Percentiles rank a stretch among this genome's conserved stretches.
Conservation (phyloP, 129 eudicot species). For the Helianthus tuberosus region DNA sequence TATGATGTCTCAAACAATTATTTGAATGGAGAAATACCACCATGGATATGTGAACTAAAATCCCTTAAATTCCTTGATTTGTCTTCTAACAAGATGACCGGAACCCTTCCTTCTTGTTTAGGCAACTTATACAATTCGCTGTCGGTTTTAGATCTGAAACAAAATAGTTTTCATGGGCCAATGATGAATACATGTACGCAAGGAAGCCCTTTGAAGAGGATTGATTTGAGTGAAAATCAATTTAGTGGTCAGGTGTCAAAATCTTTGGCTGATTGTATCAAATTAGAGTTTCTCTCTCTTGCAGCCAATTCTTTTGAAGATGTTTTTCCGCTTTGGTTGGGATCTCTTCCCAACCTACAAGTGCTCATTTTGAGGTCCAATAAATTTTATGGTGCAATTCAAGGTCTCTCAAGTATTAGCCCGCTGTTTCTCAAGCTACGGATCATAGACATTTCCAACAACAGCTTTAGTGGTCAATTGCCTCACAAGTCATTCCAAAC, state of each 20-base stretch:
- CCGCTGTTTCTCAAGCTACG: constrained; percentile 8
- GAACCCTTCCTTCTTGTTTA: constrained; percentile 26
- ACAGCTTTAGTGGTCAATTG: constrained; percentile 19
- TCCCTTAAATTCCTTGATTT: constrained; percentile 6
- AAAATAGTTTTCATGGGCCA: constrained; percentile 2
- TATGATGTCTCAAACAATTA: constrained; percentile 12
- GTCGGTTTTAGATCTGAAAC: background rate
- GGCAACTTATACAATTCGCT: constrained; percentile 11
- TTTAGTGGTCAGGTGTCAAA: background rate
- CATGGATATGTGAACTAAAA: background rate
- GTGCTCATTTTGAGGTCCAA: constrained; percentile 22
- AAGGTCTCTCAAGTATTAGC: background rate
- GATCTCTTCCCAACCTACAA: background rate
- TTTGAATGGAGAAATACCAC: constrained; percentile 8
- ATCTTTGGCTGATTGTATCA: constrained; percentile 19
- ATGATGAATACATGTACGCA: constrained; percentile 1
- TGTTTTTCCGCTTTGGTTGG: constrained; percentile 16
- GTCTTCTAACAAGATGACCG: constrained; percentile 22
- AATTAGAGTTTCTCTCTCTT: background rate
- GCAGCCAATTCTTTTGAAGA: constrained; percentile 15
- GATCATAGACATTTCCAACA: constrained; percentile 37
- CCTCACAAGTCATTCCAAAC: background rate
- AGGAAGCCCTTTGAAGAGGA: background rate
- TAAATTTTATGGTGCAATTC: constrained; percentile 13
- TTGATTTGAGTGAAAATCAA: constrained; percentile 15